phyloP scores from a whole-genome alignment of 139 green algal species.

The Picochlorum costavermella region DNA sequence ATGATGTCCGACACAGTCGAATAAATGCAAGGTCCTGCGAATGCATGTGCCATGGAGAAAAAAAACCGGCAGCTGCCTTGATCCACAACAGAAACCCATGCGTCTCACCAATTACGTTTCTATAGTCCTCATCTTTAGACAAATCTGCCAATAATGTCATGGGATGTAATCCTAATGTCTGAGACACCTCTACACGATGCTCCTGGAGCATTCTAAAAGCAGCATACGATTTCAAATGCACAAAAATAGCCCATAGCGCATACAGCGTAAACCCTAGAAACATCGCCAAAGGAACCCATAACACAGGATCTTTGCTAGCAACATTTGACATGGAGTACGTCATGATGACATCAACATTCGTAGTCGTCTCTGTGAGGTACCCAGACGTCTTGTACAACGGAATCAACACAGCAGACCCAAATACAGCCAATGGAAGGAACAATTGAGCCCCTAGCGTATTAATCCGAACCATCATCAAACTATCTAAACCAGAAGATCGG shows the following conservation, averaged over 20 bases:
- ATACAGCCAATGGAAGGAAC: not conserved
- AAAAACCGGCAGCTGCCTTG: too few relatives aligned
- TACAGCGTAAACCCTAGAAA: not conserved
- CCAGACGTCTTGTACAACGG: not conserved
- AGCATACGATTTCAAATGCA: not conserved
- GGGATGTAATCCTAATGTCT: not conserved
- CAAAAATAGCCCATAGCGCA: not conserved
- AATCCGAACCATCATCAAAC: not conserved
- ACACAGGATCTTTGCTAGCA: not conserved
- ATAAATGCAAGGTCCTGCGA: too few relatives aligned
- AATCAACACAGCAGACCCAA: constrained; percentile 4
- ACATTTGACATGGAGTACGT: not conserved
- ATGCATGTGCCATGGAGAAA: too few relatives aligned
- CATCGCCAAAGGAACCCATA: not conserved
- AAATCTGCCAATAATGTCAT: not conserved
- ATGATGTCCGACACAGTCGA: too few relatives aligned
- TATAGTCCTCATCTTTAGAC: not conserved
- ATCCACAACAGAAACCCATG: too few relatives aligned
- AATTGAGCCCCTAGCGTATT: not conserved
- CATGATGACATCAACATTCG: not conserved
- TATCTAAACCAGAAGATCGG: not conserved
- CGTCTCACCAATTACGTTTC: too few relatives aligned
- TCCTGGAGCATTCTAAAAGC: not conserved
- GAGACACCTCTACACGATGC: not conserved
- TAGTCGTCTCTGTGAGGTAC: not conserved